Evolutionary conservation across 768 basidiomycete species (phyloP), one percentile per base, ranked within the genome.

Genomic region (Lactarius hatsudake): DNA sequence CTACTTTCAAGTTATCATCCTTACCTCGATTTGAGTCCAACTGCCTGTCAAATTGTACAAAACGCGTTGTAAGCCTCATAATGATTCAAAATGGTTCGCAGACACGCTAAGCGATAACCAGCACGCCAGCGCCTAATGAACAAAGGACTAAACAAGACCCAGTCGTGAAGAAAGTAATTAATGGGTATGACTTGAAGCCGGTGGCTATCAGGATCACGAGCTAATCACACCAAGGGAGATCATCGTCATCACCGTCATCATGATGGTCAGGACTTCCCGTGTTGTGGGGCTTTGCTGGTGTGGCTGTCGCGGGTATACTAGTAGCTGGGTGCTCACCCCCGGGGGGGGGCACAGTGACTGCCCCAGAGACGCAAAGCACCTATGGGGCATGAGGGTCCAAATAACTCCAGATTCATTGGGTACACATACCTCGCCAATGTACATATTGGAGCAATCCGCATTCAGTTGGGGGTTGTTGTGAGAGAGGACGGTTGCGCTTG

Each of bases 401-500:
- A 51, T 59, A 57, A 10, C 18, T 2, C 26, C 26, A 5, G 32
- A 26, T 3, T 20, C 9, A 32, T n/a, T 7, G 9, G 13, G 32
- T 20, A 38, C 20, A 79, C 82, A 63, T 59, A 91, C 91, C 84
- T 92, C 88, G 73, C 87, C 90, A 65, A 88, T 73, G 77, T 91
- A 91, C 75, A 93, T 79, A 79, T 92, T 92, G 70, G 71, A 77
- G 76, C 86, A 89, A 0, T 74, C 78, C 0, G 56, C 2, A 71
- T 85, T 69, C 71, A 93, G 81, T 76, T 91, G 87, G 23, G 90
- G 91, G 84, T 94, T 94, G 84, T 93, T 92, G 66, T 69, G 18
- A 73, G 75, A 79, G 36, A 94, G 79, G 5, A 86, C 79, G 43
- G 84, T 84, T 30, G 71, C 64, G 80, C n/a, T 87, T 84, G 75